Evolutionary conservation across 345 rosid genomes (phyloP), one percentile per base, ranked within the genome.

Genomic region (Eucalyptus lansdowneana): DNA sequence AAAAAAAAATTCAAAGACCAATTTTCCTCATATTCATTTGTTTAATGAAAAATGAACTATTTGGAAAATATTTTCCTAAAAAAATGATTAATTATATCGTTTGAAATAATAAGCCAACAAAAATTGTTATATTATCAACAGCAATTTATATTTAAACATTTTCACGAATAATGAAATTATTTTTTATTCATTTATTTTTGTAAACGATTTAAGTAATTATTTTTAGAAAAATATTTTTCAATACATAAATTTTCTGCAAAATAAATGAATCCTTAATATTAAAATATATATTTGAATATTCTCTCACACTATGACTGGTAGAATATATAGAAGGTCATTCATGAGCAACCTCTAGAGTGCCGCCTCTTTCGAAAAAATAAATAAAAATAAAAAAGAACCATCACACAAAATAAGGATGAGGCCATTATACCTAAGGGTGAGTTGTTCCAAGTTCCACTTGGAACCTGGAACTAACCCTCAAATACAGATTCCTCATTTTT

Each of bases 401-500:
- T 9, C 72, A 65, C 37, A n/a, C 72, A 29, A 65, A 29, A 65
- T 14, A 31, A 65, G 72, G 19, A 65, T 7, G 69, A 60, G 69
- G 16, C 14, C 16, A 27, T 60, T 27, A 27, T 27, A 27, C 69
- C 16, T 53, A 53, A 19, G 58, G 58, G 25, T 8, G 58, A 53
- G 11, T 2, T 53, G 5, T 19, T 53, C 58, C 25, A 53, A 4
- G 25, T 53, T 53, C 25, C 25, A 53, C 10, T 53, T 53, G 25
- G 24, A 8, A 53, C 11, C 0, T 19, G 0, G 1, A 53, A 53
- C 25, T 0, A 0, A 21, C 58, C 25, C 25, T 53, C 2, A 8
- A 0, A 2, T 53, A 8, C 0, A 21, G 0, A 21, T 53, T 53
- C 11, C 4, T 53, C 2, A 21, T 53, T 21, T 53, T 53, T 21